Evolutionary conservation across 106 monocot species (phyloP), one percentile per base, ranked within the genome.

Genomic region (Dendrobium huoshanense): DNA sequence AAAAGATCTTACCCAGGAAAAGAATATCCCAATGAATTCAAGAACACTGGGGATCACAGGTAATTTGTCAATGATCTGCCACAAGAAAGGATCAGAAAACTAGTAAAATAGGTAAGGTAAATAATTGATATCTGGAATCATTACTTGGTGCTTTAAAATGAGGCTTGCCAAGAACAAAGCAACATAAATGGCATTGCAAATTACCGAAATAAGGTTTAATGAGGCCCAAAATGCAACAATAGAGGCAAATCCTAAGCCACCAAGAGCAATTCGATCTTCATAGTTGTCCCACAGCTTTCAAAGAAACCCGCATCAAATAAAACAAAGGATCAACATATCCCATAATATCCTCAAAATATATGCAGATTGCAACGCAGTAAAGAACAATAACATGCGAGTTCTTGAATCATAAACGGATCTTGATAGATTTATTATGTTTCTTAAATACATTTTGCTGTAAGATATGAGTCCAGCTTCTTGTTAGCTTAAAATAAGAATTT

Each of bases 41-140:
- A 94, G 54, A 41, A 77, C 55, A 78, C 79, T 49, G 55, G 96
- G 93, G 49, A 92, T 37, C 55, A 96, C 19, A 70, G 96, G 96
- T 79, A 96, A 86, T 77, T 85, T 92, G 80, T 96, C 96, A 75
- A 96, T 85, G 55, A 86, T 88, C 96, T 96, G 85, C n/a, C 86
- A 85, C 47, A 37, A 20, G 41, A 17, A 80, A 73, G 10, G 9
- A 56, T 3, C 49, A 51, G 8, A n/a, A 42, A 25, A 51, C 25
- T 24, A 82, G 55, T 73, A 42, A 25, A 51, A 49, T 24, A 82
- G 55, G 77, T 13, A 22, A 31, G 7, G 18, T 18, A 75, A 79
- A 41, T 27, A 17, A 61, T 16, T 40, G 0, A 17, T 51, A 51
- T 13, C 10, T 51, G 51, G 51, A 51, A 51, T 13, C 15, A 13